Base-by-base conservation (phyloP, 768 basidiomycete species). In the Pleurotus tuber-regium region DNA sequence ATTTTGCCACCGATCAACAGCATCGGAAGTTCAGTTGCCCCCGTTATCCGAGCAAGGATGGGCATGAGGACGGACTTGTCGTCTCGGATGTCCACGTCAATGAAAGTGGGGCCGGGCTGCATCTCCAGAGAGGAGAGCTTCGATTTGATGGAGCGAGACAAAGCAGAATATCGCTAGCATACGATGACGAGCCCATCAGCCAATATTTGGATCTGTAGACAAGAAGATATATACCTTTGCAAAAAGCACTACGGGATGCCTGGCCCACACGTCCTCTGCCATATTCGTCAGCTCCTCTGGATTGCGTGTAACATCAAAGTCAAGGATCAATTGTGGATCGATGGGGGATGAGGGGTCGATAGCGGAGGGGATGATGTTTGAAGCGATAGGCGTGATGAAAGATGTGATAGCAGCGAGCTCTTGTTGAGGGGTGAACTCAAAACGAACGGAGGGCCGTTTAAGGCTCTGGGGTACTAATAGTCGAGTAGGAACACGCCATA, bases 391-490 rank as follows among this genome's bases (percentile, higher is more conserved):
- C 0, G 82, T 82, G 36, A 92, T 71, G 66, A 90, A 91, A 52
- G 79, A 80, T 2, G 85, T 78, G 41, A 90, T 69, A 2, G 89
- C 87, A 1, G 86, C 87, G 18, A 91, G 78, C 61, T 92, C 89
- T 61, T 90, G 77, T 0, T 68, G 63, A 0, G 71, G 61, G 31
- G 75, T 68, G 53, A 91, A 76, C 11, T 63, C 43, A 33, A 88
- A 43, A 26, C 40, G 51, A 28, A 43, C 18, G 3, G 41, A n/a
- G n/a, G n/a, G n/a, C n/a, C n/a, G n/a, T n/a, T n/a, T n/a, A n/a
- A n/a, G n/a, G n/a, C 30, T 31, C 30, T 31, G 30, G 14, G 30
- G n/a, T n/a, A n/a, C n/a, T n/a, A n/a, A n/a, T n/a, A n/a, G n/a
- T n/a, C n/a, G n/a, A n/a, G n/a, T n/a, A n/a, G n/a, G n/a, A n/a